phyloP scores from a whole-genome alignment of 768 basidiomycete genomes.

The Hericium erinaceus region DNA sequence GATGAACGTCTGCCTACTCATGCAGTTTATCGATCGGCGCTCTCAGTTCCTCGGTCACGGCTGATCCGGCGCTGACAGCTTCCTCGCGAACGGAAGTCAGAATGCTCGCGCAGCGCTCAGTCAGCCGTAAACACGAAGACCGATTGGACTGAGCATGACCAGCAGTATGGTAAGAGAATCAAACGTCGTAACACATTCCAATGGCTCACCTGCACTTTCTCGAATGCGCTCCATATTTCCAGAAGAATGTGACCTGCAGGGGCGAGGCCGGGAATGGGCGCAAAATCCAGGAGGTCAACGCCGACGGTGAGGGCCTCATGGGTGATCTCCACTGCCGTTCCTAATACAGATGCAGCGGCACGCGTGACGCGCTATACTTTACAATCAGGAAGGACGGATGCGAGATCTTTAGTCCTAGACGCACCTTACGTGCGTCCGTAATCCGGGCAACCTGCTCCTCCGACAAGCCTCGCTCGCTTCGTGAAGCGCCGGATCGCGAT shows the following conservation, averaged over 20 bases:
- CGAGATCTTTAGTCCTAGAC: not conserved
- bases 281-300: slow-evolving; percentile 37
- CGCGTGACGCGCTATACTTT: slow-evolving; percentile 14
- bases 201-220: slow-evolving; percentile 43
- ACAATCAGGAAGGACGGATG: not conserved
- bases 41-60: slow-evolving; percentile 38
- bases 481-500: not conserved
- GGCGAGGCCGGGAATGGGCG: slow-evolving; percentile 47
- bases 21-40: slow-evolving; percentile 42
- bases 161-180: not conserved
- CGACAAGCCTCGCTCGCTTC: not conserved
- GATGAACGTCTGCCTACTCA: slow-evolving; percentile 29
- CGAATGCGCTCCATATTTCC: slow-evolving; percentile 55
- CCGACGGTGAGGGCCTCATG: slow-evolving; percentile 36
- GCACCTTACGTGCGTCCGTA: no score
- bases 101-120: slow-evolving; percentile 62
- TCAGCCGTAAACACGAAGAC: slow-evolving; percentile 57
- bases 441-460: no score
- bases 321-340: slow-evolving; percentile 28
- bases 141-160: slow-evolving; percentile 46
- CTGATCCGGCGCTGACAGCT: slow-evolving; percentile 44
- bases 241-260: slow-evolving; percentile 43
- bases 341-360: slow-evolving; percentile 27
- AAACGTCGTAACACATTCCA: not conserved
- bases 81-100: slow-evolving; percentile 54